These are phyloP conservation scores for Epichloe coenophiala DNA, from an alignment of 2,329 filamentous ascomycete species.

Conservation along the genomic window DNA sequence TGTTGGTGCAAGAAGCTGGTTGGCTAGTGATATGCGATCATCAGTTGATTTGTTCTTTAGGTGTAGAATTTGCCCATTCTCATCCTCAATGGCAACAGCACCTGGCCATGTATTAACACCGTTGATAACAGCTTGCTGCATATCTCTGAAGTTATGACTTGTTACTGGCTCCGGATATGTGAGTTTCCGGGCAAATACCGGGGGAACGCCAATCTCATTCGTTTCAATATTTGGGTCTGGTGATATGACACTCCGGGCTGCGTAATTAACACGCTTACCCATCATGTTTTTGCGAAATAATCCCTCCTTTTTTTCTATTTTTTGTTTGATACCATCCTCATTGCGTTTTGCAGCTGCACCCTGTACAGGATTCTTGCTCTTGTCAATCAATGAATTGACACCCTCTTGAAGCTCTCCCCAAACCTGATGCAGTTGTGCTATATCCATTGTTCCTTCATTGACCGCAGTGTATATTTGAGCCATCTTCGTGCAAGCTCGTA, in stretches of 20 bases:
- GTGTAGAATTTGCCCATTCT: constrained; percentile 82
- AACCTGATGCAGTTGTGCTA: constrained; percentile 65
- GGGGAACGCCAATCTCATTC: constrained; percentile 97
- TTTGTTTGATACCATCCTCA: constrained; percentile 93
- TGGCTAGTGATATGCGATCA: constrained; percentile 78
- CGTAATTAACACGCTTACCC: constrained; percentile 98
- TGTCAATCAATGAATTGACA: constrained; percentile 88
- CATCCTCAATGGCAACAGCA: constrained; percentile 87
- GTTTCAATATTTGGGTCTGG: constrained; percentile 98
- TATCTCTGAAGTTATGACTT: constrained; percentile 88
- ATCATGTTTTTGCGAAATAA: constrained; percentile 99
- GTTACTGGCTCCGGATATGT: constrained; percentile 97
- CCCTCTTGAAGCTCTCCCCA: constrained; percentile 76
- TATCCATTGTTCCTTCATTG: constrained; percentile 30
- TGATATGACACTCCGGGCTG: constrained; percentile 92
- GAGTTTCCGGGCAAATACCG: constrained; percentile 92
- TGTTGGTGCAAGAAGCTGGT: constrained; percentile 80
- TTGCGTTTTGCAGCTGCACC: constrained; percentile 65
- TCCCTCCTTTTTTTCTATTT: constrained; percentile 94
- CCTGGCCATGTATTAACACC: constrained; percentile 90
- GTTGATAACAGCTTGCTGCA: constrained; percentile 94
- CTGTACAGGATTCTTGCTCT: constrained; percentile 70
- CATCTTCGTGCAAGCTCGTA: constrained; percentile 61
- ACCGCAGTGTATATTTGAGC: constrained; percentile 51
- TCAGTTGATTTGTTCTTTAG: constrained; percentile 77